Percentiles rank a stretch among this genome's conserved stretches.
Evolutionary conservation across 371 early-diverging fungal species (phyloP).

Genomic region (Circinella umbellata): DNA sequence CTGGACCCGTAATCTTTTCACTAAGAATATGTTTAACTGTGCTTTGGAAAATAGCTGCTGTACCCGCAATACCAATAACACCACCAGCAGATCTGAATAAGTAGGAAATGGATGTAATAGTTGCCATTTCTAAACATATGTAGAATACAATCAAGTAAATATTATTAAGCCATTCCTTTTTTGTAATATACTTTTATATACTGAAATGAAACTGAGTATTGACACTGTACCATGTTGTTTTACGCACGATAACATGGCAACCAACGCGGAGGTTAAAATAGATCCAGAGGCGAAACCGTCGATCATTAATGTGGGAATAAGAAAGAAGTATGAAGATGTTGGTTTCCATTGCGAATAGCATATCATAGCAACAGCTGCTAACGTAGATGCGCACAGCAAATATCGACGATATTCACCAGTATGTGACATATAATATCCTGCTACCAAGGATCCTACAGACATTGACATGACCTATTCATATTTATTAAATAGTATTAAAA

Average conservation of each 20-base stretch:
- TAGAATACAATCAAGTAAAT: too few relatives aligned
- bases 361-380: constrained; percentile 27
- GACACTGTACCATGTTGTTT: constrained; percentile 34
- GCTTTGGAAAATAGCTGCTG: constrained; percentile 48
- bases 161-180: background rate
- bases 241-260: constrained; percentile 55
- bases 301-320: constrained; percentile 29
- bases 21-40: constrained; percentile 34
- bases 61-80: constrained; percentile 46
- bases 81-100: constrained; percentile 50
- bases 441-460: constrained; percentile 40
- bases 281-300: constrained; percentile 54
- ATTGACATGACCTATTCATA: constrained; percentile 20
- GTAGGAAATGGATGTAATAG: constrained; percentile 51
- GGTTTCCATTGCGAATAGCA: constrained; percentile 31
- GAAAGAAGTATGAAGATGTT: constrained; percentile 21
- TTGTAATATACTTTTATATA: too few relatives aligned
- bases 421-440: constrained; percentile 51
- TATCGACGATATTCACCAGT: constrained; percentile 44
- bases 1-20: constrained; percentile 36
- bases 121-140: constrained; percentile 51
- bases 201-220: too few relatives aligned
- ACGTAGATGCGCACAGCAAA: constrained; percentile 26
- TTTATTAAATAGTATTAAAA: too few relatives aligned
- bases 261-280: constrained; percentile 47